These are phyloP conservation scores for Geopyxis carbonaria DNA, from an alignment of 495 filamentous ascomycete genomes.

Conservation along the genomic window DNA sequence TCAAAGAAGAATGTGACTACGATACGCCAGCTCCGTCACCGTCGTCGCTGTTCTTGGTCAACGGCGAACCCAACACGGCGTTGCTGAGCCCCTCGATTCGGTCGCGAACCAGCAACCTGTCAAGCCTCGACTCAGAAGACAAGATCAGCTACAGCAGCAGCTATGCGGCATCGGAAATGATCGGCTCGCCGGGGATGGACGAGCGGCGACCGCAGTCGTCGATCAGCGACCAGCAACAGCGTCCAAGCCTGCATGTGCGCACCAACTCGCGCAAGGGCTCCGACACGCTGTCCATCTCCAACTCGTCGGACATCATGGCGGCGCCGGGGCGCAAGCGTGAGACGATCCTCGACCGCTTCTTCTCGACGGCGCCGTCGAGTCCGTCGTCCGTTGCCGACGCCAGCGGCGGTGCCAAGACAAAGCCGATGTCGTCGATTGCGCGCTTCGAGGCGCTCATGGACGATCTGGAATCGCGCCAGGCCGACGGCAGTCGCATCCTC, in stretches of 20 bases:
- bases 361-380: constrained; percentile 18
- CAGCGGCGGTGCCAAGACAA: not conserved
- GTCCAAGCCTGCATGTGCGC: constrained; percentile 11
- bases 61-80: constrained; percentile 23
- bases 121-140: constrained; percentile 22
- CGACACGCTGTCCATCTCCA: too few relatives aligned
- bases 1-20: constrained; percentile 11
- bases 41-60: constrained; percentile 19
- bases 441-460: constrained; percentile 24
- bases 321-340: constrained; percentile 14
- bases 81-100: constrained; percentile 22
- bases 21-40: constrained; percentile 8
- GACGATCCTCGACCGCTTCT: constrained; percentile 25
- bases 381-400: constrained; percentile 4
- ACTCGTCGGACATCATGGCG: too few relatives aligned
- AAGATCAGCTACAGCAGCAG: constrained; percentile 15
- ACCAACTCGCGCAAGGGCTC: constrained; percentile 7
- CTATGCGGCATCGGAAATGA: constrained; percentile 14
- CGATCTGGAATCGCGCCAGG: constrained; percentile 10
- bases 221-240: not conserved
- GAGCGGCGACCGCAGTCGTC: not conserved
- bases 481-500: not conserved
- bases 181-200: not conserved
- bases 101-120: constrained; percentile 21
- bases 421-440: constrained; percentile 22